A percentile compares a stretch with the other conserved stretches of the same genome.
phyloP scores from a whole-genome alignment of 1,284 basidiomycete genomes.

The Rhodotorula sp. region DNA sequence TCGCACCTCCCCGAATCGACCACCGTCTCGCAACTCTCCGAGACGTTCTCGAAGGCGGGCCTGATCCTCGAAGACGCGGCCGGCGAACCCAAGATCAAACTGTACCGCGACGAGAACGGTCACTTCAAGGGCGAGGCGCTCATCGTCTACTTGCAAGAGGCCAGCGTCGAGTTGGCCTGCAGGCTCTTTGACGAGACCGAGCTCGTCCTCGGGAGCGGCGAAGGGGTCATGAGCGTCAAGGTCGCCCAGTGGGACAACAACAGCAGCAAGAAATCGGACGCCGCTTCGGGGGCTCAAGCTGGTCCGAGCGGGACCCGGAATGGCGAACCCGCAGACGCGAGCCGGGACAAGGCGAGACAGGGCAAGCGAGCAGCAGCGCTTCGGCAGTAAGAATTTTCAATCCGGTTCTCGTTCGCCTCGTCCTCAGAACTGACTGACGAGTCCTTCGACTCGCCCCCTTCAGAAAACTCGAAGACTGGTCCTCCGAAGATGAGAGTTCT shows the following conservation, averaged over 20 bases:
- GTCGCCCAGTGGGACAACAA: conserved; percentile 71
- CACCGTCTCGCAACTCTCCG: conserved; percentile 69
- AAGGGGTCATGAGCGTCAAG: conserved; percentile 73
- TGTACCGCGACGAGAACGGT: conserved; percentile 82
- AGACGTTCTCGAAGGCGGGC: conserved; percentile 84
- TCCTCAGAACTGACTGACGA: not conserved
- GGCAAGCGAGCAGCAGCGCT: conserved; percentile 79
- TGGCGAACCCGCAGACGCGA: conserved; percentile 41
- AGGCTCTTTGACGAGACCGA: conserved; percentile 89
- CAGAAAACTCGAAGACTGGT: conserved; percentile 81
- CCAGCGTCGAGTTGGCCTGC: conserved; percentile 81
- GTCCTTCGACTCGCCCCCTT: not conserved
- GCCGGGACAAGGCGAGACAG: conserved; percentile 58
- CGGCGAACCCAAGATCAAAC: conserved; percentile 83
- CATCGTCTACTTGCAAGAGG: conserved; percentile 96
- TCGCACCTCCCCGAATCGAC: conserved; percentile 77
- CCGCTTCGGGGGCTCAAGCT: conserved; percentile 13
- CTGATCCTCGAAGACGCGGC: conserved; percentile 80
- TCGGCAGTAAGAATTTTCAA: conserved; percentile 71
- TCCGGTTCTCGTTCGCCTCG: not conserved
- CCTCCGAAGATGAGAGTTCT: conserved; percentile 54
- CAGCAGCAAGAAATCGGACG: conserved; percentile 47
- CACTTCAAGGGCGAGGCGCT: conserved; percentile 91
- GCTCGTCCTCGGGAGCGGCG: conserved; percentile 58
- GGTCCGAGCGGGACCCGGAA: conserved; percentile 51